Evolutionary conservation across 2,329 filamentous ascomycete genomes (phyloP).

Genomic region (Xylariaceae sp.): DNA sequence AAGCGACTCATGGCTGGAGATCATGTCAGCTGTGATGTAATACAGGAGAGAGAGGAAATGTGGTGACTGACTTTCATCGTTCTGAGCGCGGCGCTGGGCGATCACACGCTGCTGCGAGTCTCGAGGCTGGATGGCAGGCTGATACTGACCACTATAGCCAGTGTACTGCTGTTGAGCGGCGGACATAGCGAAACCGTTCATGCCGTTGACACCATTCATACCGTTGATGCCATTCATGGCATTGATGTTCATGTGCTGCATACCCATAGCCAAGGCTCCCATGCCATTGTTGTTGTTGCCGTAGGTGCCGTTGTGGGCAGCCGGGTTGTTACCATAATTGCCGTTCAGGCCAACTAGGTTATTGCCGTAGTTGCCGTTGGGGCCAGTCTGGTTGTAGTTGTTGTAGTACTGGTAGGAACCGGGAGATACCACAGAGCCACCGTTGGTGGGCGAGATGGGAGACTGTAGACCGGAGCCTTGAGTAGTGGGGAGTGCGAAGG

Average conservation of each 20-base stretch:
- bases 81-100: conserved; percentile 69
- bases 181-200: conserved; percentile 35
- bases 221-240: too few relatives aligned
- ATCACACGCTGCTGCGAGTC: conserved; percentile 75
- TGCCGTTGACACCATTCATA: too few relatives aligned
- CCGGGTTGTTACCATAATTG: conserved; percentile 22
- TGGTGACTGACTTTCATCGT: conserved; percentile 59
- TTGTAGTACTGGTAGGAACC: conserved; percentile 19
- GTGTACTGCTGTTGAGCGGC: conserved; percentile 51
- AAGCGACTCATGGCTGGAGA: conserved; percentile 68
- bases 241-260: conserved; percentile 57
- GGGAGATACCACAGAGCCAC: conserved; percentile 10
- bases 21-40: conserved; percentile 3
- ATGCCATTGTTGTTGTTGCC: conserved; percentile 38
- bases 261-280: conserved; percentile 62
- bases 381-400: conserved; percentile 28
- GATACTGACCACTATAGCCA: conserved; percentile 51
- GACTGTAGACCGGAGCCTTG: conserved; percentile 27
- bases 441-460: conserved; percentile 18
- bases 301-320: conserved; percentile 23
- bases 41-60: not conserved
- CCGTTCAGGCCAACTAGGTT: conserved; percentile 28
- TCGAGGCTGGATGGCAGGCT: conserved; percentile 47
- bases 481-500: conserved; percentile 62
- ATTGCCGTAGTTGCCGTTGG: conserved; percentile 22